A percentile compares a stretch with the other conserved stretches of the same genome.
These are phyloP conservation scores for Aspergillus novoparasiticus DNA, from an alignment of 2,329 filamentous ascomycete genomes.

Conservation along the genomic window DNA sequence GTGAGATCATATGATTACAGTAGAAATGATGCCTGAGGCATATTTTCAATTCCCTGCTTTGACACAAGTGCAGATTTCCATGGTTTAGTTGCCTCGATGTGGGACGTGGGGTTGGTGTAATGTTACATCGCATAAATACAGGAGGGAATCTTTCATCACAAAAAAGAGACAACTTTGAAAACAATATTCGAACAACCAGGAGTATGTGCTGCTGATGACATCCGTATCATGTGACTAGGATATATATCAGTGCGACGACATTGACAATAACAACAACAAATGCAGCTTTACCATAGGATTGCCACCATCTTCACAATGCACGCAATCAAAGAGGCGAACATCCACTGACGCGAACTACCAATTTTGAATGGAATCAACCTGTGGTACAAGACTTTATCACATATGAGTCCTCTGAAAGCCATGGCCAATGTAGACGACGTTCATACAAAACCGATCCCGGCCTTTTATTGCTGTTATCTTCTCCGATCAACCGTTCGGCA, in stretches of 20 bases:
- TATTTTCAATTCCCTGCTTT: neutral
- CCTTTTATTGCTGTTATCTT: constrained; percentile 92
- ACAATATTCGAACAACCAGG: neutral
- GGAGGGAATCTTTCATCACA: neutral
- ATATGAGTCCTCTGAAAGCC: neutral
- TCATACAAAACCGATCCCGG: constrained; percentile 68
- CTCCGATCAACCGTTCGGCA: constrained; percentile 78
- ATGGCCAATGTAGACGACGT: constrained; percentile 26
- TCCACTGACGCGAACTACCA: neutral
- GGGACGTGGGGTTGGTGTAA: constrained; percentile 1
- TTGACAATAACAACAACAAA: neutral
- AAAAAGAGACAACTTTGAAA: neutral
- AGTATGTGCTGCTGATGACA: neutral
- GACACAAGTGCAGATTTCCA: neutral
- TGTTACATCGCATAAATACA: constrained; percentile 2
- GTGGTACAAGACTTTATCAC: neutral
- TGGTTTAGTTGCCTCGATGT: neutral
- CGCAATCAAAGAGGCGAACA: neutral
- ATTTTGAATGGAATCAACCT: neutral
- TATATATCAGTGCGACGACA: neutral
- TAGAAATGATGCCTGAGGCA: neutral
- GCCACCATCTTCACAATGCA: neutral
- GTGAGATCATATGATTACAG: constrained; percentile 1
- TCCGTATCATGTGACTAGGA: neutral
- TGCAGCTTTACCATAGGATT: neutral